Conservation (phyloP, 129 eudicot species). For the Calendula officinalis region DNA sequence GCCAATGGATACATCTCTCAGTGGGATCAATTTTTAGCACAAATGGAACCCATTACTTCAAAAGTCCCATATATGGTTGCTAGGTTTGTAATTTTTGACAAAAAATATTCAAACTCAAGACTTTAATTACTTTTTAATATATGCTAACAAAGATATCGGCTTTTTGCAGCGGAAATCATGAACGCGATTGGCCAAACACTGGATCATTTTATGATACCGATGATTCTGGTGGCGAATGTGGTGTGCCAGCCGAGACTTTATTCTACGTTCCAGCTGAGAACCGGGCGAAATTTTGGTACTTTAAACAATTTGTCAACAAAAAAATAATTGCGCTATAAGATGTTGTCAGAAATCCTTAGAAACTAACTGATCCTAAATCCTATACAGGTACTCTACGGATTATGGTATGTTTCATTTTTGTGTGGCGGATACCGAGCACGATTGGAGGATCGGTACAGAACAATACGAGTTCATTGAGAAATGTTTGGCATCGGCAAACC, state of each 20-base stretch:
- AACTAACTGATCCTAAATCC: not conserved
- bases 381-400: conserved; percentile 69
- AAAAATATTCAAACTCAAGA: not conserved
- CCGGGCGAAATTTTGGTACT: conserved; percentile 82
- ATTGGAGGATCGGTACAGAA: conserved; percentile 90
- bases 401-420: conserved; percentile 94
- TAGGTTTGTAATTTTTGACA: conserved; percentile 37
- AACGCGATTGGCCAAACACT: conserved; percentile 76
- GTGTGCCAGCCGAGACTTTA: conserved; percentile 82
- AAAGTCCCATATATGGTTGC: conserved; percentile 70
- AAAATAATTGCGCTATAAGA: not conserved
- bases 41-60: conserved; percentile 68
- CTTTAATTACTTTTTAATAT: not conserved
- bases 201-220: conserved; percentile 66
- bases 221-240: conserved; percentile 98
- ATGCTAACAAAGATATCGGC: not conserved
- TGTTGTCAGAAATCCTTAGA: not conserved
- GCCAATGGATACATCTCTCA: conserved; percentile 78
- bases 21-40: conserved; percentile 82
- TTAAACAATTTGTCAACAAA: not conserved
- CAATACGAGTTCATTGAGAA: conserved; percentile 69
- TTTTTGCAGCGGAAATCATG: conserved; percentile 78
- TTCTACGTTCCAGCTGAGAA: conserved; percentile 83
- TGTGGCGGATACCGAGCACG: conserved; percentile 87
- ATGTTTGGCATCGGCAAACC: conserved; percentile 70